Evolutionary conservation across 139 green algal genomes (phyloP).

Genomic region (Monoraphidium neglectum): DNA sequence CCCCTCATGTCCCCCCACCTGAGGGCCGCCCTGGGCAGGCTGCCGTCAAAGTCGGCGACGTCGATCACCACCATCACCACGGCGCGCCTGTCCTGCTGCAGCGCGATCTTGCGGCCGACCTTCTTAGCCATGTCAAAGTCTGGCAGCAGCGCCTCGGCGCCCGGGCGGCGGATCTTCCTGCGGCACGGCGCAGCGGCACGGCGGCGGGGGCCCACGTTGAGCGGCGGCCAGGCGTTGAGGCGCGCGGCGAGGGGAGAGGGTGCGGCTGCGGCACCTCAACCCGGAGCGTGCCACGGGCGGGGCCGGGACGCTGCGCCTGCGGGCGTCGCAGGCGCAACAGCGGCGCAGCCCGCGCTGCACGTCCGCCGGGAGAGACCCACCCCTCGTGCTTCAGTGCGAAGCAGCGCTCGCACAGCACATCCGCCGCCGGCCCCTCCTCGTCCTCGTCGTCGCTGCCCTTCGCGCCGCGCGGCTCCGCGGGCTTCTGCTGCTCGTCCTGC

Average conservation of each 20-base stretch:
- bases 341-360: no score
- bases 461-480: not conserved
- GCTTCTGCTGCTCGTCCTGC: slow-evolving; percentile 34
- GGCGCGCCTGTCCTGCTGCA: slow-evolving; percentile 75
- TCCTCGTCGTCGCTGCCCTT: slow-evolving; percentile 6
- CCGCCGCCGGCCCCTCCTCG: slow-evolving; percentile 4
- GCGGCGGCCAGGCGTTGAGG: no score
- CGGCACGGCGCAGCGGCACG: not conserved
- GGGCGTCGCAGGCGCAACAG: not conserved
- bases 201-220: not conserved
- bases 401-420: slow-evolving; percentile 88
- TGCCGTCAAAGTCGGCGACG: slow-evolving; percentile 94
- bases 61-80: slow-evolving; percentile 94
- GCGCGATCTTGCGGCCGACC: slow-evolving; percentile 77
- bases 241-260: no score
- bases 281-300: not conserved
- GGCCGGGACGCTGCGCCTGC: not conserved
- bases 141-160: slow-evolving; percentile 68
- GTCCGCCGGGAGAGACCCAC: slow-evolving; percentile 34
- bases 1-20: slow-evolving; percentile 29
- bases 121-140: slow-evolving; percentile 82
- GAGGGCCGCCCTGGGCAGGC: slow-evolving; percentile 73
- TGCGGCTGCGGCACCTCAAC: not conserved
- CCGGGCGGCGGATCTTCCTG: slow-evolving; percentile 66
- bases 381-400: slow-evolving; percentile 86